Base-by-base conservation (phyloP, 306 rosid species). In the Glycine soja region DNA sequence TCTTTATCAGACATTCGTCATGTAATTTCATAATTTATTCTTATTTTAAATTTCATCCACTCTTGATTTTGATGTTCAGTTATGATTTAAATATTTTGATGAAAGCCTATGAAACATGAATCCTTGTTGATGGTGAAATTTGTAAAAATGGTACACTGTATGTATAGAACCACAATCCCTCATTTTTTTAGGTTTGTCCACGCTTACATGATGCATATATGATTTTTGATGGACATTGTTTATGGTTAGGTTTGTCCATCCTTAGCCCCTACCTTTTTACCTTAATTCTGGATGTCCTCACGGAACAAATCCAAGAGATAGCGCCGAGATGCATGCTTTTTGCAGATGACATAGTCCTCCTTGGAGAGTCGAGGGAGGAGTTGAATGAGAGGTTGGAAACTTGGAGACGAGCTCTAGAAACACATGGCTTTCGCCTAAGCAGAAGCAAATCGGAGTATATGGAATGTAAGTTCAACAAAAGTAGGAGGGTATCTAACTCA, bases 1-100 rank as follows among this genome's bases (percentile, higher is more conserved):
- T 90, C 98, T 36, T 83, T 95, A 72, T 81, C 98, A 57, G 99
- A 95, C 88, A 95, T 95, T 63, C 89, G 86, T 30, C 94, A 87
- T 77, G 99, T 95, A 93, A 90, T 83, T 81, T 77, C 77, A 24
- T 52, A 70, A 53, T 53, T 83, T 38, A 42, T 47, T 57, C 9
- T 68, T 24, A 3, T 51, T 74, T 12, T 52, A 50, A 40, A 68
- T 48, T 77, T 64, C 56, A 71, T 78, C 52, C 62, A 24, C 13
- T 50, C 77, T 30, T 51, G 56, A 15, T 48, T 72, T 79, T 81
- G 52, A 43, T 36, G 43, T 86, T 71, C 24, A 70, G n/a, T 48
- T 59, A 18, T 24, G 10, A 68, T 40, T 61, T 80, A 24, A 57
- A 8, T 75, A 68, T 48, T 79, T 74, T 50, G 61, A 19, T 65